Base-by-base conservation (phyloP, 306 rosid genomes). In the Myrica gale region DNA sequence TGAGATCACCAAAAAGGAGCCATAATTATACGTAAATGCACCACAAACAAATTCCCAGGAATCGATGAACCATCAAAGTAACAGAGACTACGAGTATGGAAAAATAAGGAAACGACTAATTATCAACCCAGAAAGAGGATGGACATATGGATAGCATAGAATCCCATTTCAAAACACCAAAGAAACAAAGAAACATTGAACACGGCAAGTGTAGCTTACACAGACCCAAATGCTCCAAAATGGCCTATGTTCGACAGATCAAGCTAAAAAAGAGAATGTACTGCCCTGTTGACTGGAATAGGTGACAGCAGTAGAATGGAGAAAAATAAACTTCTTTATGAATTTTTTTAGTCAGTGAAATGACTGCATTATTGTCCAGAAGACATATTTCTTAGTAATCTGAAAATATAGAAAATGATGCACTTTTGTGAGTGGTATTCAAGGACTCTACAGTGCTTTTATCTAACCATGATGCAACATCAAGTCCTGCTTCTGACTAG, bases 191-290 rank as follows among this genome's bases (percentile, higher is more conserved):
- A 32, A 32, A 32, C 37, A 32, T 39, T 58, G 37, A 9, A 9
- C 65, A 58, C 12, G 21, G 37, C 37, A 10, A 10, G 17, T 5
- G 65, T 58, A 58, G 65, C 65, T 20, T 58, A 58, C 37, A 58
- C 2, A 21, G 11, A 62, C 69, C 13, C 46, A 61, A 62, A 63
- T 39, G 46, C 69, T 63, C 69, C 69, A 63, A 63, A 63, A 15
- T 2, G 5, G 7, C 19, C 12, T 2, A 15, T 39, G 21, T 63
- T 26, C 47, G 0, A 39, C 5, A 12, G 20, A 62, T 62, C 69
- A 63, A 63, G 16, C 21, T 63, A 63, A 39, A 63, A 32, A 63
- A 63, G 47, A 37, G 9, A 63, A 63, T 7, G 45, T 32, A 62
- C 68, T 62, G 68, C 68, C 68, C 68, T 57, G 26, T 15, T 20